Base-by-base conservation (phyloP, 2,329 filamentous ascomycete genomes). In the Colletotrichum zoysiae region DNA sequence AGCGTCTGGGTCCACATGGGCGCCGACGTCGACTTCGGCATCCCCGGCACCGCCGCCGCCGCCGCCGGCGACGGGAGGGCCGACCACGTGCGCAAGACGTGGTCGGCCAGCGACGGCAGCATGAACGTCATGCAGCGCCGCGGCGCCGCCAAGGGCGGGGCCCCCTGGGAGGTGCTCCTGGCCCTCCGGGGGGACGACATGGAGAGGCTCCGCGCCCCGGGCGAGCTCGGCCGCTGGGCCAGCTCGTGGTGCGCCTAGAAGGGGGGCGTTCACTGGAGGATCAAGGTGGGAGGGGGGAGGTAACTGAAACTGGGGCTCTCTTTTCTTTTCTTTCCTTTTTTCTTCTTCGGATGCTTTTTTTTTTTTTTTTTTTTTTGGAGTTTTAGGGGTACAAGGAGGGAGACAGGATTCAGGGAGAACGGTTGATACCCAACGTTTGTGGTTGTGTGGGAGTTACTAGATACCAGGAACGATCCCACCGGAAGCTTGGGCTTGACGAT, bases 91-190 rank as follows among this genome's bases (percentile, higher is more conserved):
- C 70, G 70, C 44, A 71, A 73, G 62, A 73, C 70, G 35, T 73
- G 53, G 46, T 73, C 70, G n/a, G 61, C 67, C 6, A 71, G 70
- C 26, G 70, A 70, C 8, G 70, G 70, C 20, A 51, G 38, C 0
- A 67, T 71, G 67, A 71, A 73, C 14, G 59, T 73, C 26, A 61
- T 73, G 67, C 70, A 66, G 35, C 56, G 70, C 7, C 70, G 60
- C 0, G 70, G 61, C 7, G 12, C 62, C 6, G 58, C 61, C 11
- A 70, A 65, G 44, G 70, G 70, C 2, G 58, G 67, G 2, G 70
- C 61, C 0, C 55, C 61, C 0, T 73, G 70, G 70, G 67, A 73
- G 12, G 60, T 73, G 12, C 40, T 71, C 5, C 38, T 73, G 0
- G 57, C 70, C 5, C 50, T 73, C 1, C 50, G 58, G 5, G 51